Evolutionary conservation across 306 rosid species (phyloP), one percentile per base, ranked within the genome.

Genomic region (Sesbania bispinosa): DNA sequence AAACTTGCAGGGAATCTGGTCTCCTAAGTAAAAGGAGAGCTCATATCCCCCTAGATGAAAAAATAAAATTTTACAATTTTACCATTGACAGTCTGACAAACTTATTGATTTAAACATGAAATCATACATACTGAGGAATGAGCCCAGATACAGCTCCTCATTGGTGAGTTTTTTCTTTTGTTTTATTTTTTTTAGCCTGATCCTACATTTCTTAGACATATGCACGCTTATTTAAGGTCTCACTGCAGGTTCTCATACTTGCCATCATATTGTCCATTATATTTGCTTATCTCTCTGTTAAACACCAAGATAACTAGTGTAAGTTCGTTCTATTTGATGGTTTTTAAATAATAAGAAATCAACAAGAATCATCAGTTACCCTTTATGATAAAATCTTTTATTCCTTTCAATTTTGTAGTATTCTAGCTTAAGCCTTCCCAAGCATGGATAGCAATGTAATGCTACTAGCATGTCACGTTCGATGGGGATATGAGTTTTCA

Each of bases 1-100:
- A 83, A 74, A 65, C 80, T 67, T 94, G 99, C 88, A 77, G 87
- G 83, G 85, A 86, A 60, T 91, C 99, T 41, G 96, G 99, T 53
- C 63, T 84, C 66, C 79, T 89, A 42, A 85, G 60, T 84, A 79
- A 83, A 77, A 83, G 99, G 99, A 11, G n/a, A n/a, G 24, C 21
- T 20, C 32, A 43, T 26, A 16, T 58, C 35, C 51, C 21, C 11
- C 18, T 57, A 29, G n/a, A 8, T 27, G 26, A 4, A 23, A 52
- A 48, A 32, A 11, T n/a, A n/a, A n/a, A n/a, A n/a, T n/a, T n/a
- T n/a, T 19, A 48, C 19, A 2, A 16, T 41, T 42, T 24, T 30
- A 68, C 38, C 41, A 50, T 41, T 26, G 21, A 15, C 14, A 62
- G 13, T 36, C 77, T 79, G 55, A 80, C 51, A 62, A 68, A 48